A percentile compares a stretch with the other conserved stretches of the same genome.
Conservation (phyloP, 2,329 filamentous ascomycete genomes). For the Cryphonectria nitschkei region DNA sequence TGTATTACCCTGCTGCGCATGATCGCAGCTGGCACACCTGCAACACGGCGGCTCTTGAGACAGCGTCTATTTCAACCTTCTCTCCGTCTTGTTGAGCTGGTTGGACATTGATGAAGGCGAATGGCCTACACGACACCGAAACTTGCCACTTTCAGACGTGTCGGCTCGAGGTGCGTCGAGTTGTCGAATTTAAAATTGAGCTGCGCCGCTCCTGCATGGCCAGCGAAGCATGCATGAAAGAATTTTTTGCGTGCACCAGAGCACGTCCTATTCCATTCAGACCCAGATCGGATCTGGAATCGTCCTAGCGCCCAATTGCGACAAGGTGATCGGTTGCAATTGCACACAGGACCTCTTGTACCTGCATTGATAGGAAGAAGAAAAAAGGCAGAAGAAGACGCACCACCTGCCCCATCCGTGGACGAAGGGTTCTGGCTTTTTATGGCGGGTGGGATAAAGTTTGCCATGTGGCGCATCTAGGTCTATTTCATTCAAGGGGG, state of each 20-base stretch:
- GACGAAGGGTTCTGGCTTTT: not conserved
- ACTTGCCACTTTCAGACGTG: conserved; percentile 6
- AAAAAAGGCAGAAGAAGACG: not conserved
- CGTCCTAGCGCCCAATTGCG: not conserved
- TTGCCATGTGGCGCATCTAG: not conserved
- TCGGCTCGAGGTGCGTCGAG: not conserved
- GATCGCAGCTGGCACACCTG: conserved; percentile 19
- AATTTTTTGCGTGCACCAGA: not conserved
- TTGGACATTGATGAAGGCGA: conserved; percentile 1
- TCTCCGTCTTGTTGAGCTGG: not conserved
- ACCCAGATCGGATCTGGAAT: not conserved
- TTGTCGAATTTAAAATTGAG: conserved; percentile 7
- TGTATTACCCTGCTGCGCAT: conserved; percentile 7
- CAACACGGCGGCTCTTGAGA: conserved; percentile 28
- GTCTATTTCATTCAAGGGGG: not conserved
- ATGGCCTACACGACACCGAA: not conserved
- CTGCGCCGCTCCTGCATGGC: conserved; percentile 20
- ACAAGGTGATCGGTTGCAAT: not conserved
- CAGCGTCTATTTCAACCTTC: conserved; percentile 18
- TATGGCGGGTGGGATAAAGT: not conserved
- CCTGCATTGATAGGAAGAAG: not conserved
- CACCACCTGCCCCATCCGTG: not conserved
- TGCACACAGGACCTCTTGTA: not conserved
- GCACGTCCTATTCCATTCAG: not conserved
- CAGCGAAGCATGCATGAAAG: conserved; percentile 20